Conservation (phyloP, 83 land plant genomes). For the Diphasiastrum complanatum region DNA sequence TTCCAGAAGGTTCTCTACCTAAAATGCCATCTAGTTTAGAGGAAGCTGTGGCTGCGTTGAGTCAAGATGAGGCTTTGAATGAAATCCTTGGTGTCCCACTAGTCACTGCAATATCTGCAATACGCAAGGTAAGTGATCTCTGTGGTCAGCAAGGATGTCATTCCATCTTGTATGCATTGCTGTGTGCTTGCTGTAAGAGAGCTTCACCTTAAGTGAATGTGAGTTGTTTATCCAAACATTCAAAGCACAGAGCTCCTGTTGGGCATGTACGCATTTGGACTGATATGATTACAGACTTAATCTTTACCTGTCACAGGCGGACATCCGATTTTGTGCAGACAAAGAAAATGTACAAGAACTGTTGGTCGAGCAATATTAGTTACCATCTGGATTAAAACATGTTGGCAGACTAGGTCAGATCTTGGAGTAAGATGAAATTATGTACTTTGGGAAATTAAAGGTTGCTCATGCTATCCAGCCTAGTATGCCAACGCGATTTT, state of each 20-base stretch:
- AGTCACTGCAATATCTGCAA: constrained; percentile 35
- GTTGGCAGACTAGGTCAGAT: no score
- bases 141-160: not conserved
- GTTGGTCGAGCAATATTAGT: constrained; percentile 48
- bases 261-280: not conserved
- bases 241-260: not conserved
- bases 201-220: not conserved
- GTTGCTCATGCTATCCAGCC: no score
- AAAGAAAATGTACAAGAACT: constrained; percentile 35
- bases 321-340: constrained; percentile 41
- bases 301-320: constrained; percentile 40
- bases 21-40: constrained; percentile 58
- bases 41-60: constrained; percentile 62
- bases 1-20: constrained; percentile 26
- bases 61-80: constrained; percentile 39
- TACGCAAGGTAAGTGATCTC: constrained; percentile 48
- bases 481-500: no score
- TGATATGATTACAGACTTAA: not conserved
- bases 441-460: no score
- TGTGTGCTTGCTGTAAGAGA: not conserved
- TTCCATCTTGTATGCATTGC: not conserved
- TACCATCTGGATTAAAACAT: no score
- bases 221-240: not conserved
- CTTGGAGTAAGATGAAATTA: no score
- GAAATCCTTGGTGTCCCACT: constrained; percentile 63